Conservation (phyloP, 2,329 filamentous ascomycete species). For the Phaeoacremonium minimum region DNA sequence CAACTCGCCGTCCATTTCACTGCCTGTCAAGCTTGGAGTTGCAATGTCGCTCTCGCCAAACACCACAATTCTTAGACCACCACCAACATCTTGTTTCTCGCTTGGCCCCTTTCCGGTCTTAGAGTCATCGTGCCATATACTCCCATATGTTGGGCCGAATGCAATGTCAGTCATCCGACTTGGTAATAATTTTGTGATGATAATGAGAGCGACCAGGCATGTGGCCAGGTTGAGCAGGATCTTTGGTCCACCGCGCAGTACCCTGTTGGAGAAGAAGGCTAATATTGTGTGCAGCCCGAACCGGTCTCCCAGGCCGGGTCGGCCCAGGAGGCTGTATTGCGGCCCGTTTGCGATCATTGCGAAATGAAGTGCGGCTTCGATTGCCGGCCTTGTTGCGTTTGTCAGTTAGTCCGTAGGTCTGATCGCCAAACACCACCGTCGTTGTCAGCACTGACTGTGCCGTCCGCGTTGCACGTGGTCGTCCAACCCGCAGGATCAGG, state of each 20-base stretch:
- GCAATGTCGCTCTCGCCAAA: slow-evolving; percentile 47
- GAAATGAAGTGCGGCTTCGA: too few relatives aligned
- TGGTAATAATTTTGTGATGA: slow-evolving; percentile 15
- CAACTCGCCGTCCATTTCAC: slow-evolving; percentile 9
- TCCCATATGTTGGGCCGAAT: slow-evolving; percentile 3
- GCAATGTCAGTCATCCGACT: slow-evolving; percentile 12
- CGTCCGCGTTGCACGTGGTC: too few relatives aligned
- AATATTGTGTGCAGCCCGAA: slow-evolving; percentile 12
- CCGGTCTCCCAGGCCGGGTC: too few relatives aligned
- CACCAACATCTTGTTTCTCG: slow-evolving; percentile 9
- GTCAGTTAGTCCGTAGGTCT: too few relatives aligned
- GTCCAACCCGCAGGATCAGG: too few relatives aligned
- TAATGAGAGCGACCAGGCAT: slow-evolving; percentile 12
- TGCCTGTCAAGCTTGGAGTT: slow-evolving; percentile 22
- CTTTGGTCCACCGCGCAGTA: slow-evolving; percentile 20
- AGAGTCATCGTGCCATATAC: neutral
- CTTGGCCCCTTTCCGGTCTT: neutral
- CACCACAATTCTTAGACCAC: slow-evolving; percentile 42
- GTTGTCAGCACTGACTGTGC: too few relatives aligned
- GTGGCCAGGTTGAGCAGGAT: slow-evolving; percentile 18
- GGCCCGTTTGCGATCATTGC: too few relatives aligned
- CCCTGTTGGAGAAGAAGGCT: slow-evolving; percentile 20
- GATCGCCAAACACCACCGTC: too few relatives aligned
- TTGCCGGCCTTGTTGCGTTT: too few relatives aligned
- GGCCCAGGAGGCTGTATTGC: too few relatives aligned